These are phyloP conservation scores for Trichoderma reesei DNA, from an alignment of 495 filamentous ascomycete species.

Conservation along the genomic window DNA sequence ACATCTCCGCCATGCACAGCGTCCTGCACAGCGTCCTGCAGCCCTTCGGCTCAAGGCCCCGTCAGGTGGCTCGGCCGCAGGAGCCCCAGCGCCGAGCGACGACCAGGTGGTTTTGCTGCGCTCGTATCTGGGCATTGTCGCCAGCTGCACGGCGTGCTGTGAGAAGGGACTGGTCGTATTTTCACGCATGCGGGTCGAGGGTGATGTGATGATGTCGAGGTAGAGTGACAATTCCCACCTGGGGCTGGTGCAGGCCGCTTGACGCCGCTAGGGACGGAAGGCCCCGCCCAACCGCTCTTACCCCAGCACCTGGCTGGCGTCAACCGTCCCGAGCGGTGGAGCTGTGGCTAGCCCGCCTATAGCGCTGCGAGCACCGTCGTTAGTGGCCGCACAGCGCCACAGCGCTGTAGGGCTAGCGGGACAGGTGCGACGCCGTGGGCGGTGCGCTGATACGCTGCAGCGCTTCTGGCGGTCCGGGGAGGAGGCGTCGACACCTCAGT, in stretches of 20 bases:
- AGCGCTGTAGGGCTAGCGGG: background rate
- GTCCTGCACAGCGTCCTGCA: constrained; percentile 2
- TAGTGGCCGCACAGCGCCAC: background rate
- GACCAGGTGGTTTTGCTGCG: constrained; percentile 2
- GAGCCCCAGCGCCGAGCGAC: constrained; percentile 3
- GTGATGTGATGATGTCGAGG: constrained; percentile 6
- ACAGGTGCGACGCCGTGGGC: background rate
- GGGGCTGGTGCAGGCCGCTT: background rate
- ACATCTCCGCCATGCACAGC: background rate
- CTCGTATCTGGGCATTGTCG: background rate
- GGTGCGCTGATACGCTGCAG: background rate
- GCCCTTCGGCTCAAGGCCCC: background rate
- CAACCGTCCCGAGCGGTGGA: background rate
- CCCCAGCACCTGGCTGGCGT: background rate
- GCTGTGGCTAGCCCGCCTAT: background rate
- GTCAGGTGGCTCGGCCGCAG: constrained; percentile 7
- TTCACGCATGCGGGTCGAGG: background rate
- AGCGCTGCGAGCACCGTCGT: background rate
- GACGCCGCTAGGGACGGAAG: constrained; percentile 1
- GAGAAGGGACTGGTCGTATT: background rate
- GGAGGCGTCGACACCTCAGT: background rate
- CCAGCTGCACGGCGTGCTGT: background rate
- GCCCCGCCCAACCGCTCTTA: background rate
- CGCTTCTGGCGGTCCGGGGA: background rate
- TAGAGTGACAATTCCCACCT: constrained; percentile 3